Evolutionary conservation across 2,329 filamentous ascomycete genomes (phyloP).

Genomic region (Colletotrichum sp.): DNA sequence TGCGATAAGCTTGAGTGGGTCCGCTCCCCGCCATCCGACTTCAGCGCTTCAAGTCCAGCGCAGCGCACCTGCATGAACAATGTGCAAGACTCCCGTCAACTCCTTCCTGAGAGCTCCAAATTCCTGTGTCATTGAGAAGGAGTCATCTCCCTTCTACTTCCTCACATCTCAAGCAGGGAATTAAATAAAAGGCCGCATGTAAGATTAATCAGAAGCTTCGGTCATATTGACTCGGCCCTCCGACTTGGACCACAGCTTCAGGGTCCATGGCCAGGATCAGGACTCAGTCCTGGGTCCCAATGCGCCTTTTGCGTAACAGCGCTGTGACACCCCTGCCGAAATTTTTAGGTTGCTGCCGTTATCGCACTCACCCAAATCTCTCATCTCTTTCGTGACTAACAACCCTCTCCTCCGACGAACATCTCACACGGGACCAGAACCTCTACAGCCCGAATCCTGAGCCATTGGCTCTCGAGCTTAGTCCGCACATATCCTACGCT

Average conservation of each 20-base stretch:
- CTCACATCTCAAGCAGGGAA: neutral
- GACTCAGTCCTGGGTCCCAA: neutral
- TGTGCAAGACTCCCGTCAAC: neutral
- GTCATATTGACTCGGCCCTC: neutral
- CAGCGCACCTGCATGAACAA: neutral
- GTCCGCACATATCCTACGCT: neutral
- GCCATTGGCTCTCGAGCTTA: conserved; percentile 8
- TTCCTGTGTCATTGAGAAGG: neutral
- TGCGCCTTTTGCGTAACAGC: neutral
- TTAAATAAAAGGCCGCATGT: neutral
- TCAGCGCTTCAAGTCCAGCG: neutral
- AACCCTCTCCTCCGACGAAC: neutral
- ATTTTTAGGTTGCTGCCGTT: conserved; percentile 7
- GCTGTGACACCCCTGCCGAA: conserved; percentile 3
- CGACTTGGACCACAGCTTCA: neutral
- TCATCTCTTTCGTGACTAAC: neutral
- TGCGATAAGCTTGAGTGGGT: conserved; percentile 20
- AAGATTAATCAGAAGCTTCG: neutral
- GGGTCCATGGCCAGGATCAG: neutral
- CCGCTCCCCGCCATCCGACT: conserved; percentile 4
- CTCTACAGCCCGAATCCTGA: neutral
- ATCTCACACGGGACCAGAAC: neutral
- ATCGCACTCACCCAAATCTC: conserved; percentile 12
- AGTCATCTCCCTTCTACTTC: neutral
- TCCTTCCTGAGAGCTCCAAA: neutral